Conservation (phyloP, 345 rosid species). For the Syzygium grande region DNA sequence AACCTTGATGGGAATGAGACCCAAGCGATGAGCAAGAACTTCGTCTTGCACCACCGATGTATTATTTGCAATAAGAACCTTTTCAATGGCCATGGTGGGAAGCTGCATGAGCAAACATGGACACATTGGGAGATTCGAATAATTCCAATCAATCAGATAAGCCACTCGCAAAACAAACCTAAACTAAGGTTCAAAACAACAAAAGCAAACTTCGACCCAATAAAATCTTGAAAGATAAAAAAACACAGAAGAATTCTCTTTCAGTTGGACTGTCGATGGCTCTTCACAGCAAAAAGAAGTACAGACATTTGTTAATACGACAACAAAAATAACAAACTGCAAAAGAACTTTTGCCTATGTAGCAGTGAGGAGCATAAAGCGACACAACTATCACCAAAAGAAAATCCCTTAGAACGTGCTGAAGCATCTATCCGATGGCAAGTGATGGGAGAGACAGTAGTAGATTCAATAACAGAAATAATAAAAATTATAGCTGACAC, state of each 20-base stretch:
- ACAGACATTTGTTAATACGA: not conserved
- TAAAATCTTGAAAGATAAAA: not conserved
- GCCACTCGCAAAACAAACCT: not conserved
- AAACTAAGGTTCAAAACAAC: not conserved
- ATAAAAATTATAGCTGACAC: not conserved
- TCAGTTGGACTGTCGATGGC: not conserved
- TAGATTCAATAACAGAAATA: too few species aligned
- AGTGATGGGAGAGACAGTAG: too few species aligned
- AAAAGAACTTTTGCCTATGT: not conserved
- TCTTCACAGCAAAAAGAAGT: not conserved
- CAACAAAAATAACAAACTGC: not conserved
- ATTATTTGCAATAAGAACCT: conserved; percentile 80
- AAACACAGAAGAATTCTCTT: not conserved
- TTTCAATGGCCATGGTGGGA: conserved; percentile 97
- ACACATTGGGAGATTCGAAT: not conserved
- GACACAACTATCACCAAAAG: not conserved
- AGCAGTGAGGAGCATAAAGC: too few species aligned
- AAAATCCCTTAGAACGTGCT: not conserved
- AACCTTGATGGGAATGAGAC: conserved; percentile 72
- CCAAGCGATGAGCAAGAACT: conserved; percentile 92
- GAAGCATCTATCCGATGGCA: not conserved
- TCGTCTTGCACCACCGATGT: conserved; percentile 85
- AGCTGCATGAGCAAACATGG: conserved; percentile 28
- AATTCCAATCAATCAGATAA: not conserved
- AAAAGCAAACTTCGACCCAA: not conserved